Conservation (phyloP, 2,329 filamentous ascomycete genomes). For the Colletotrichum melonis region DNA sequence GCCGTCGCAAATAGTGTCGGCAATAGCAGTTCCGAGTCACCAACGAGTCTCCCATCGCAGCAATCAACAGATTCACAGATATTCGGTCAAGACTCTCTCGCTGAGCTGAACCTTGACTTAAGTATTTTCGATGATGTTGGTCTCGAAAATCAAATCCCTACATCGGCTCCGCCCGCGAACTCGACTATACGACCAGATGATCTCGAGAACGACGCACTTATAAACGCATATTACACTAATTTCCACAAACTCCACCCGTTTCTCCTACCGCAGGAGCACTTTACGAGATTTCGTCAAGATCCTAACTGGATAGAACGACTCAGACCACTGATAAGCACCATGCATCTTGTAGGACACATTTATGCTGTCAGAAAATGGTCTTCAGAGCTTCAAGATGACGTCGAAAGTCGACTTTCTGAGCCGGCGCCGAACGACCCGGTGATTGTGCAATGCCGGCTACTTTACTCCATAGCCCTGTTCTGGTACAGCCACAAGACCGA, state of each 20-base stretch:
- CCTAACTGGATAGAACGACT: conserved; percentile 27
- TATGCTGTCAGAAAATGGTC: conserved; percentile 40
- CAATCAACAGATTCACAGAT: not conserved
- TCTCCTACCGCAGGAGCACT: conserved; percentile 37
- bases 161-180: too few species aligned
- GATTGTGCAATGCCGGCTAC: conserved; percentile 48
- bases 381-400: not conserved
- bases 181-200: not conserved
- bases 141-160: not conserved
- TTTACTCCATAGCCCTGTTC: conserved; percentile 50
- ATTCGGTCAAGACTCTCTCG: conserved; percentile 2
- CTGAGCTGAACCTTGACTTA: too few species aligned
- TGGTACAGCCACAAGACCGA: conserved; percentile 43
- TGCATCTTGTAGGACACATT: conserved; percentile 49
- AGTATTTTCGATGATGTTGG: not conserved
- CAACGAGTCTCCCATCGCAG: conserved; percentile 28
- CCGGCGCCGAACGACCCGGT: conserved; percentile 39
- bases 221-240: conserved; percentile 48
- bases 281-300: conserved; percentile 32
- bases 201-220: conserved; percentile 39
- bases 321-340: conserved; percentile 39
- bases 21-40: not conserved
- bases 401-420: conserved; percentile 22
- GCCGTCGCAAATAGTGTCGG: conserved; percentile 27
- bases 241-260: conserved; percentile 49